Evolutionary conservation across 202 grass and related monocot genomes (phyloP), one percentile per base, ranked within the genome.

Genomic region (Thinopyrum obtusiflorum): DNA sequence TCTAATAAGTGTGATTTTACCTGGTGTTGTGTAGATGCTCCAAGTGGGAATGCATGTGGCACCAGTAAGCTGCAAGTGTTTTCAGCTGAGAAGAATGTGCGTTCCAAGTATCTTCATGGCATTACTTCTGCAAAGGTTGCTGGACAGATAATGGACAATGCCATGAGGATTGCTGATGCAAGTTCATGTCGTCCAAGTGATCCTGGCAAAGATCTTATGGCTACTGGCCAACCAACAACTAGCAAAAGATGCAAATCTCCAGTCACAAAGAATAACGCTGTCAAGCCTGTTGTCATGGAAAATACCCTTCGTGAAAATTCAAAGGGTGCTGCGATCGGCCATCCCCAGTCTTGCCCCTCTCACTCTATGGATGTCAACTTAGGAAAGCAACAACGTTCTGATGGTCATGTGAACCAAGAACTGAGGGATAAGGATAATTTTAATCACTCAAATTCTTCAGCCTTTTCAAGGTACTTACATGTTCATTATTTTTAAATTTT

Each of bases 371-470:
- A 88, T 62, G 53, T 76, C 65, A 79, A 60, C 49, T 25, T 85
- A 62, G 90, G 28, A 83, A 86, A 85, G 73, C 76, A 81, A 81
- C 85, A 78, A 0, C 23, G 12, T 44, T 73, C 67, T 39, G 85
- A 91, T 81, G 91, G 82, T 84, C 91, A 72, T 73, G 37, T 87
- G 44, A 91, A 90, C 65, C 65, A 82, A 33, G 81, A 76, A 32
- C 67, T 87, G 37, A 94, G 64, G 83, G 78, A 89, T 81, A 92
- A 92, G 32, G 91, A 96, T 87, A 84, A 90, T 40, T 87, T 94
- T 29, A 96, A 91, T 86, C 93, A 99, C 87, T 99, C 97, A 9
- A 88, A 93, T 87, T 93, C 83, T 53, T 99, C 97, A 82, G 92
- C 90, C 64, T 97, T 99, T 84, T 95, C 90, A 25, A 99, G 93